A percentile compares a stretch with the other conserved stretches of the same genome.
Conservation (phyloP, 2,329 filamentous ascomycete species). For the Penicillium hesseltinei region DNA sequence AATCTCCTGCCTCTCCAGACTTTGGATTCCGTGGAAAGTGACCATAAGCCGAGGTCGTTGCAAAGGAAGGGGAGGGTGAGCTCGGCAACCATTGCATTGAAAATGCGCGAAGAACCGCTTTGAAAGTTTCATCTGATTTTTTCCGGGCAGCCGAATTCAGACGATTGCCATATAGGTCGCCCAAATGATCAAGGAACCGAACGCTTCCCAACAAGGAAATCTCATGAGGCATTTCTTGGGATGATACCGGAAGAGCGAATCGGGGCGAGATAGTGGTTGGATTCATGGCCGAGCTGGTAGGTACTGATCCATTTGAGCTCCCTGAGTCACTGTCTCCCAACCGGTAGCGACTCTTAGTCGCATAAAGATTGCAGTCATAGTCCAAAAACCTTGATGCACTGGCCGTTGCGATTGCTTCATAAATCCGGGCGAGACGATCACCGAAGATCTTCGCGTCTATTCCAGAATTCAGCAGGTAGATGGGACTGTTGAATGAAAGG, state of each 20-base stretch:
- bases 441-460: slow-evolving; percentile 20
- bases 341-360: slow-evolving; percentile 16
- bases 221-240: not conserved
- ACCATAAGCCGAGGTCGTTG: too few relatives aligned
- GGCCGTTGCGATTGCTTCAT: slow-evolving; percentile 21
- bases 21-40: not conserved
- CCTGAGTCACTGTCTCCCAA: slow-evolving; percentile 8
- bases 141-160: slow-evolving; percentile 8
- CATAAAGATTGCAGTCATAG: slow-evolving; percentile 23
- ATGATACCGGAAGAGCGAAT: not conserved
- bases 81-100: slow-evolving; percentile 22
- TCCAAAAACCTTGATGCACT: slow-evolving; percentile 20
- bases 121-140: slow-evolving; percentile 21
- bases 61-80: not conserved
- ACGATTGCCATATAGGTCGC: slow-evolving; percentile 22
- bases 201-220: slow-evolving; percentile 22
- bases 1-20: not conserved
- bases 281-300: not conserved
- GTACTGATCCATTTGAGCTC: not conserved
- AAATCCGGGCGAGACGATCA: slow-evolving; percentile 18
- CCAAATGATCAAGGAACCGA: slow-evolving; percentile 27
- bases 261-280: not conserved
- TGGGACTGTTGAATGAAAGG: slow-evolving; percentile 18
- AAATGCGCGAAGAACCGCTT: slow-evolving; percentile 19
- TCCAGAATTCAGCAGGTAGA: slow-evolving; percentile 25